Base-by-base conservation (phyloP, 228 moss, liverwort and hornwort species). In the Sphagnum fallax region DNA sequence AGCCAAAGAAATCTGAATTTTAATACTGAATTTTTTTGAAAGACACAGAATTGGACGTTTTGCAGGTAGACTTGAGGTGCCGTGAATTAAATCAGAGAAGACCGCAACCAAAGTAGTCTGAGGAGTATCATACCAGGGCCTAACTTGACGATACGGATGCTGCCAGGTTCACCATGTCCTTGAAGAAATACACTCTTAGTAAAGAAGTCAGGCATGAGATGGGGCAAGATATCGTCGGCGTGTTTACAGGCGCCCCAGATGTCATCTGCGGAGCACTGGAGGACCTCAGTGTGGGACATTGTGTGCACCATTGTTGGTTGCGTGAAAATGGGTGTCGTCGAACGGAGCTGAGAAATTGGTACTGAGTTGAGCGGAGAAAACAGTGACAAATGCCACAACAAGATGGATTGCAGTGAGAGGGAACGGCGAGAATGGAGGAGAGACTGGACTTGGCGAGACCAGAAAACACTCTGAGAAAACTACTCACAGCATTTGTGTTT, bases 171-270 rank as follows among this genome's bases (percentile, higher is more conserved):
- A 7, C 83, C 83, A 0, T 53, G 64, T 4, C 84, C 84, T 8
- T 49, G 5, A 47, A 61, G 69, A 12, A 81, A 78, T 67, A 78
- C 78, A 0, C 74, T 68, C 53, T 64, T 72, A 67, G 76, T 32
- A 61, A 78, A 84, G 53, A 63, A 70, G 6, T 66, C 64, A 4
- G 81, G 78, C 9, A 78, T 74, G 4, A 78, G 48, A 58, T 76
- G 0, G 76, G 78, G 32, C 6, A 84, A 67, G 0, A 84, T 78
- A 1, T 75, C 78, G 14, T 74, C 78, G 0, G 78, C 81, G 8
- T 84, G 81, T 65, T 81, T 81, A 69, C 84, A 72, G 59, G 67
- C 76, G 64, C 69, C 69, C 84, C 84, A 81, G 50, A 84, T 6
- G 48, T 78, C 76, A 6, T 47, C 52, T 0, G 72, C 72, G 2